A percentile compares a stretch with the other conserved stretches of the same genome.
Conservation (phyloP, 345 rosid genomes). For the rapeseed (Brassica napus) region DNA sequence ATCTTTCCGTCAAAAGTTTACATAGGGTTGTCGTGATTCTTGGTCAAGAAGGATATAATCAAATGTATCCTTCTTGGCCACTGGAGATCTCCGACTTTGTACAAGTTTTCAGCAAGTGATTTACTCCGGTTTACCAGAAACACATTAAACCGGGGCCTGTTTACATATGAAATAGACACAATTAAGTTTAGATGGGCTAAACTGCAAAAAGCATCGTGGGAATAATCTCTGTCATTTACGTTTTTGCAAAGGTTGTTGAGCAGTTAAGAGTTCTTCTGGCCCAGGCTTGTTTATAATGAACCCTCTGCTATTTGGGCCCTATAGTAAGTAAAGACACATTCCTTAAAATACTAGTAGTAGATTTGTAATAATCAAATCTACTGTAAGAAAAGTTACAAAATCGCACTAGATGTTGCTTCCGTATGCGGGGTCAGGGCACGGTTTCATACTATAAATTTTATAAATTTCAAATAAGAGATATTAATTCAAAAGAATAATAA, state of each 20-base stretch:
- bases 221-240: background rate
- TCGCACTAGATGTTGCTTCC: background rate
- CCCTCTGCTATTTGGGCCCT: slow-evolving; percentile 5
- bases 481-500: background rate
- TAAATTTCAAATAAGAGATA: background rate
- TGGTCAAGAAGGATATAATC: background rate
- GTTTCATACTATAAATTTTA: background rate
- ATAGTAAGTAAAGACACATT: background rate
- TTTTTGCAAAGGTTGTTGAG: slow-evolving; percentile 2
- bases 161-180: background rate
- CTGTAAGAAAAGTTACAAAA: background rate
- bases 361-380: background rate
- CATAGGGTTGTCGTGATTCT: background rate
- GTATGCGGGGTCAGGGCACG: background rate
- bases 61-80: background rate
- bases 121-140: background rate
- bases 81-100: background rate
- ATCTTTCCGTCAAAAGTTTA: background rate
- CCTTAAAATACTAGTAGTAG: background rate
- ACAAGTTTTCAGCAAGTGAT: background rate
- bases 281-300: background rate
- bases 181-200: background rate
- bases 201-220: background rate
- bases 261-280: background rate
- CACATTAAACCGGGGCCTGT: background rate